phyloP scores from a whole-genome alignment of 768 basidiomycete genomes.

The Porphyrellus cyaneotinctus region DNA sequence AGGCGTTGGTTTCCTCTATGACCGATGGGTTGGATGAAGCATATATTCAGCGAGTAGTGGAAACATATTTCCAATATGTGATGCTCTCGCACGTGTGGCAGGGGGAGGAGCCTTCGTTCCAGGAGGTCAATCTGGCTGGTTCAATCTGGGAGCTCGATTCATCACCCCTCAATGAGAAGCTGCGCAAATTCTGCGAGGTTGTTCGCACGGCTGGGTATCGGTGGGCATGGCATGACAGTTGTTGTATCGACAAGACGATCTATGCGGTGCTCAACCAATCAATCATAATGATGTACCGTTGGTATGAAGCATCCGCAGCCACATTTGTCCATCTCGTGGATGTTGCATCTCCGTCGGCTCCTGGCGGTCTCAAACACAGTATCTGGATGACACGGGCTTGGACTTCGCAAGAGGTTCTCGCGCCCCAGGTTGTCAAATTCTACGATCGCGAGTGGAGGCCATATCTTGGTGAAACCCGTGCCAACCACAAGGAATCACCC shows the following conservation, averaged over 20 bases:
- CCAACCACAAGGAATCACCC: too few species aligned
- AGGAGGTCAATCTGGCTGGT: constrained; percentile 1
- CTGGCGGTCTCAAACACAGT: neutral
- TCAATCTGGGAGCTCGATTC: constrained; percentile 4
- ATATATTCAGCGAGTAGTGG: neutral
- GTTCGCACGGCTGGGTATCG: constrained; percentile 3
- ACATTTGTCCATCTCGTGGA: constrained; percentile 2
- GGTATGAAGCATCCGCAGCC: constrained; percentile 9
- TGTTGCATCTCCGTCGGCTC: neutral
- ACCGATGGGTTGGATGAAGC: neutral
- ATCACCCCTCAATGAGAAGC: neutral
- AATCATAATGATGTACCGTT: constrained; percentile 10
- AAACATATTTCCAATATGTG: constrained; percentile 4
- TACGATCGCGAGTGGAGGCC: constrained; percentile 7
- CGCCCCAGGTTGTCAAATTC: constrained; percentile 6
- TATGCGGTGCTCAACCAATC: constrained; percentile 1
- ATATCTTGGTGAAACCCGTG: constrained; percentile 8
- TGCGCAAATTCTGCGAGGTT: too few species aligned
- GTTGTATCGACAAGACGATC: constrained; percentile 13
- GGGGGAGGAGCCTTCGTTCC: too few species aligned
- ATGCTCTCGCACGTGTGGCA: too few species aligned
- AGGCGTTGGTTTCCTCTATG: constrained; percentile 13
- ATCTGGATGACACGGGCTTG: constrained; percentile 15
- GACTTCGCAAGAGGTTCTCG: constrained; percentile 15
- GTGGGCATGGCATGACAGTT: constrained; percentile 15